Evolutionary conservation across 306 rosid species (phyloP).

Genomic region (Rubus parviflorus): DNA sequence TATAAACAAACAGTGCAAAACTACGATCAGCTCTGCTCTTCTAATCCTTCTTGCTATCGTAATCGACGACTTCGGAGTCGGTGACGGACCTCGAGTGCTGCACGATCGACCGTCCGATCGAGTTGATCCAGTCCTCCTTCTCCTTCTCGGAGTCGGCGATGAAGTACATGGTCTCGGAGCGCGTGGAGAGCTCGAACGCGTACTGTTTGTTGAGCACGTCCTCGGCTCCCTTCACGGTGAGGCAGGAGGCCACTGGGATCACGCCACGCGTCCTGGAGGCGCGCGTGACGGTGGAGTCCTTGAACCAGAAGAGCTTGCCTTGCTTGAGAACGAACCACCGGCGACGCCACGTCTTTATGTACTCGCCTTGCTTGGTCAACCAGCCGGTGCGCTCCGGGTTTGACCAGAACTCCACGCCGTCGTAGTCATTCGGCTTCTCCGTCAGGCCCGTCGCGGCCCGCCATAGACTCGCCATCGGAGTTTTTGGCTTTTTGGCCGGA

Average conservation of each 20-base stretch:
- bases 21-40: constrained; percentile 7
- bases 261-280: constrained; percentile 29
- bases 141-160: constrained; percentile 61
- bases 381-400: constrained; percentile 39
- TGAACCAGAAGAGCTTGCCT: constrained; percentile 47
- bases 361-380: constrained; percentile 42
- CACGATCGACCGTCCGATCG: constrained; percentile 64
- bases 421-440: constrained; percentile 20
- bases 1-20: constrained; percentile 12
- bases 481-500: too few species aligned
- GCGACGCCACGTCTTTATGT: constrained; percentile 43
- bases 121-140: constrained; percentile 70
- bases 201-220: constrained; percentile 48
- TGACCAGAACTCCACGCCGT: constrained; percentile 36
- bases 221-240: constrained; percentile 60
- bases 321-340: constrained; percentile 45
- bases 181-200: constrained; percentile 54
- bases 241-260: constrained; percentile 47
- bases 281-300: constrained; percentile 25
- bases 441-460: constrained; percentile 34
- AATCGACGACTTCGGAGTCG: constrained; percentile 65
- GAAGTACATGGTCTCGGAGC: constrained; percentile 60
- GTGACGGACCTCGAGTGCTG: constrained; percentile 71
- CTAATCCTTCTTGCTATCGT: constrained; percentile 46
- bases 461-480: constrained; percentile 34